Evolutionary conservation across 202 grass and related monocot genomes (phyloP).

Genomic region (Elaeis oleifera): DNA sequence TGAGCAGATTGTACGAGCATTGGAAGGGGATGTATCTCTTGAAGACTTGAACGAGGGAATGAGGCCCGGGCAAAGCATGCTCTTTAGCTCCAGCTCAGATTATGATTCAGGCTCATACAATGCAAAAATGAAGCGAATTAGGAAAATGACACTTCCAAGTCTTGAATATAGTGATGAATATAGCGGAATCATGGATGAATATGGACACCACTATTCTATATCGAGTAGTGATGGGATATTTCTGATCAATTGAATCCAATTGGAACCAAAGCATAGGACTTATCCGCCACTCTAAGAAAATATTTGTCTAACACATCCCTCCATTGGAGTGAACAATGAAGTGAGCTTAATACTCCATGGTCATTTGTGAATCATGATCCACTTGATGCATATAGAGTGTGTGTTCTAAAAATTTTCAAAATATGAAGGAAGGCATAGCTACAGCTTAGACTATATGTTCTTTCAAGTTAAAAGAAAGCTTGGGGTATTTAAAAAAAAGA

Average conservation of each 20-base stretch:
- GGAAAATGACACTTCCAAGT: slow-evolving; percentile 27
- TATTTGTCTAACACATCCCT: background rate
- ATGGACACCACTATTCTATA: slow-evolving; percentile 6
- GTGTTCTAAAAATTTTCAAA: no score
- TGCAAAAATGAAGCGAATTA: slow-evolving; percentile 24
- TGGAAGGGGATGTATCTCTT: slow-evolving; percentile 65
- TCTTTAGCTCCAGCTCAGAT: slow-evolving; percentile 30
- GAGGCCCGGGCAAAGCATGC: slow-evolving; percentile 55
- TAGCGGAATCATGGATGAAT: slow-evolving; percentile 16
- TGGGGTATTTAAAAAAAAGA: no score
- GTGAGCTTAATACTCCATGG: no score
- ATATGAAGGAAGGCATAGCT: no score
- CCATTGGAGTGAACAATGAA: no score
- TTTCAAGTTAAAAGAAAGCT: no score
- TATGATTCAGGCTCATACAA: slow-evolving; percentile 24
- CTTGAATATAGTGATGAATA: slow-evolving; percentile 28
- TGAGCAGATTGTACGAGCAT: slow-evolving; percentile 63
- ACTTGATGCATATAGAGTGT: no score
- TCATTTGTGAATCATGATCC: no score
- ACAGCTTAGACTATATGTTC: no score
- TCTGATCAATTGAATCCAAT: slow-evolving; percentile 23
- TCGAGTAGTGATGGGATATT: slow-evolving; percentile 18
- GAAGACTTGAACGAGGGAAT: slow-evolving; percentile 80
- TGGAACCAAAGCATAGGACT: slow-evolving; percentile 17
- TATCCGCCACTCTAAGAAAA: slow-evolving; percentile 9